These are phyloP conservation scores for Candolleomyces aberdarensis DNA, from an alignment of 768 basidiomycete species.

Conservation along the genomic window DNA sequence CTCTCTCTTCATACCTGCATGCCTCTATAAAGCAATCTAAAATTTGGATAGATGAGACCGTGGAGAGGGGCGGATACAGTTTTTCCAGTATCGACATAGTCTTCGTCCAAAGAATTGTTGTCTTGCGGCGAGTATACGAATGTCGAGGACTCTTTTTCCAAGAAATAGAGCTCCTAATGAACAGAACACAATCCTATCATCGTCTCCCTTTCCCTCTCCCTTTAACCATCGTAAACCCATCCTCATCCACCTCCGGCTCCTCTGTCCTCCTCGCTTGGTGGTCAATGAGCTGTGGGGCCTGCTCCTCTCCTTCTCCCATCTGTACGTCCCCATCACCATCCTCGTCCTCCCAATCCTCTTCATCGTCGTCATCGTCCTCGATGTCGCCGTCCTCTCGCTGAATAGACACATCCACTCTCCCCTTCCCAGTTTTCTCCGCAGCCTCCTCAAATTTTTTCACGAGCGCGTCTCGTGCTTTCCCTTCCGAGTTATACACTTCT, in stretches of 20 bases:
- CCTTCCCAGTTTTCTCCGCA: constrained; percentile 57
- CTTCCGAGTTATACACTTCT: constrained; percentile 37
- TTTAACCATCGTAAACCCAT: constrained; percentile 85
- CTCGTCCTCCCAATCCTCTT: constrained; percentile 41
- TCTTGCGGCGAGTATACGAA: too few species aligned
- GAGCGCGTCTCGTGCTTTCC: constrained; percentile 33
- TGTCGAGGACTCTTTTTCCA: too few species aligned
- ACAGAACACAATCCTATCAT: not conserved
- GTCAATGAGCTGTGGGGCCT: constrained; percentile 53
- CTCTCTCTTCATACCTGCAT: too few species aligned
- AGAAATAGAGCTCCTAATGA: too few species aligned
- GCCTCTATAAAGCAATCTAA: too few species aligned
- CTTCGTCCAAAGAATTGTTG: too few species aligned
- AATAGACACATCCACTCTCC: constrained; percentile 45
- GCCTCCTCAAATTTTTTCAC: constrained; percentile 53
- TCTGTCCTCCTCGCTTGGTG: constrained; percentile 28
- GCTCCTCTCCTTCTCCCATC: not conserved
- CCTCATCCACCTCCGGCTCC: constrained; percentile 82
- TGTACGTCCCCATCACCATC: constrained; percentile 39
- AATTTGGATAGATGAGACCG: too few species aligned
- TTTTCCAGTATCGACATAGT: too few species aligned
- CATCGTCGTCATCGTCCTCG: constrained; percentile 42
- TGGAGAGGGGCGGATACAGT: too few species aligned
- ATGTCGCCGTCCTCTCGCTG: constrained; percentile 40
- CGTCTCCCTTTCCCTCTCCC: constrained; percentile 49